Conservation (phyloP, 768 basidiomycete species). For the Termitomyces sp. region DNA sequence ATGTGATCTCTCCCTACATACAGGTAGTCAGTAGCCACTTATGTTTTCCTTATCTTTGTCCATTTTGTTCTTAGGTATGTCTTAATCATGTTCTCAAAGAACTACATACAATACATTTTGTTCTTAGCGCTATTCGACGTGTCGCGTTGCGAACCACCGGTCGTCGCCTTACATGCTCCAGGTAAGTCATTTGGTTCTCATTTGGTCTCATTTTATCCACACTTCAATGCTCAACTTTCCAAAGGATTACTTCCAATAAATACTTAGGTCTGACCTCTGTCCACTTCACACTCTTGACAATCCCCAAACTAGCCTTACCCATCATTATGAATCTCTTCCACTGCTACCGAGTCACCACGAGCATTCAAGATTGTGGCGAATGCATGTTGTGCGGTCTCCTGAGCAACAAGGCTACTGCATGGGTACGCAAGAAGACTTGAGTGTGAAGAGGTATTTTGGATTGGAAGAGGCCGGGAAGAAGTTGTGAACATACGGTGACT, state of each 20-base stretch:
- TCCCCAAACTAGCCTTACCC: constrained; percentile 18
- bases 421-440: constrained; percentile 27
- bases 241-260: constrained; percentile 31
- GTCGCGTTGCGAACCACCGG: no score
- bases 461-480: constrained; percentile 31
- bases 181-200: constrained; percentile 27
- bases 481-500: no score
- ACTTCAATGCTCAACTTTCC: not conserved
- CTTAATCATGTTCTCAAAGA: no score
- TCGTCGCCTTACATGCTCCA: no score
- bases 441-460: constrained; percentile 30
- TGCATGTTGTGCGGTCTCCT: constrained; percentile 33
- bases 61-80: no score
- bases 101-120: no score
- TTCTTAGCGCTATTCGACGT: no score
- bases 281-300: constrained; percentile 29
- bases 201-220: not conserved
- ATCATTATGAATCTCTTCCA: constrained; percentile 16
- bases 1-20: no score
- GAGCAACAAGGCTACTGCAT: constrained; percentile 23
- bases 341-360: constrained; percentile 7
- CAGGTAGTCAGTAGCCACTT: no score
- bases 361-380: constrained; percentile 16
- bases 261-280: constrained; percentile 35
- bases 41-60: no score